Percentiles rank a stretch among this genome's conserved stretches.
Evolutionary conservation across 441 rosid species (phyloP).

Genomic region (Dalechampia spathulata): DNA sequence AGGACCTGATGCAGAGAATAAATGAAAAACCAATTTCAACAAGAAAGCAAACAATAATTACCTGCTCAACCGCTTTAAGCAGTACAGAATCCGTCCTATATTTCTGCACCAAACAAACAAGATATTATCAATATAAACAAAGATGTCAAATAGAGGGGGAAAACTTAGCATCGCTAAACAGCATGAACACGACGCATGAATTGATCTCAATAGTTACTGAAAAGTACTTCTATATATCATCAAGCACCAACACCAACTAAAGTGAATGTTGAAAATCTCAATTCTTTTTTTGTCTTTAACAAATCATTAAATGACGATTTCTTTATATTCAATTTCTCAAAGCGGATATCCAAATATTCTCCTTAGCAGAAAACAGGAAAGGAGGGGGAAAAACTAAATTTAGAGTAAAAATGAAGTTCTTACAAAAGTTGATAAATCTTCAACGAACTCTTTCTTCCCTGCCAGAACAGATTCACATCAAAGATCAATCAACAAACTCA

Average conservation of each 20-base stretch:
- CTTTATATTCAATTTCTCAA: not conserved
- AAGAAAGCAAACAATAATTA: conserved; percentile 21
- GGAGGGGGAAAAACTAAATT: too few species aligned
- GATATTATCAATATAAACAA: too few species aligned
- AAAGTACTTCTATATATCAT: too few species aligned
- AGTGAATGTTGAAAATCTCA: not conserved
- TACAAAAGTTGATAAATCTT: conserved; percentile 56
- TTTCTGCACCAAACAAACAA: conserved; percentile 48
- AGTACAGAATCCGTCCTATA: conserved; percentile 31
- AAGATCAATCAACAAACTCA: conserved; percentile 10
- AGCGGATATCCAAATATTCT: too few species aligned
- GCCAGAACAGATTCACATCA: conserved; percentile 25
- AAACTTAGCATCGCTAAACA: not conserved
- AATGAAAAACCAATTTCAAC: not conserved
- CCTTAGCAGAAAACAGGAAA: too few species aligned
- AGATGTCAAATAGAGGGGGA: too few species aligned
- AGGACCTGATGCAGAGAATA: not conserved
- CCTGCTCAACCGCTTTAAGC: conserved; percentile 61
- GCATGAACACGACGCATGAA: not conserved
- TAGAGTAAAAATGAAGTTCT: conserved; percentile 15
- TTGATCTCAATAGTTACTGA: not conserved
- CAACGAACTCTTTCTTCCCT: conserved; percentile 57
- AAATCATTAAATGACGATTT: too few species aligned
- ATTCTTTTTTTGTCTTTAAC: too few species aligned
- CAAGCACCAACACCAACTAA: not conserved